Evolutionary conservation across 2,329 filamentous ascomycete genomes (phyloP), one percentile per base, ranked within the genome.

Genomic region (Corniculantispora saksenae): DNA sequence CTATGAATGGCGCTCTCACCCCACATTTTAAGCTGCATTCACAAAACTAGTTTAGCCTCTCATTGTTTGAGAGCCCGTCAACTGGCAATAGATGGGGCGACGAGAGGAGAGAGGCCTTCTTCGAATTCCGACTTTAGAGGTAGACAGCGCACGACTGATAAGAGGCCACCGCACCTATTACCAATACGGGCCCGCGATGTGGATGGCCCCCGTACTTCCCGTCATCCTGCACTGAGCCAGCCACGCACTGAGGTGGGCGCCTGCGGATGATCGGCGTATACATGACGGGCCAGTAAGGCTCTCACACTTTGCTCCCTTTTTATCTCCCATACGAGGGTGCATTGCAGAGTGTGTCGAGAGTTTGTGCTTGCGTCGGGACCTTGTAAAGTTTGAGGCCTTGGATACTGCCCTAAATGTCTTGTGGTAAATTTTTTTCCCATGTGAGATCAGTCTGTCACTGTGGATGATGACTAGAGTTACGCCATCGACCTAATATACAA

Each of bases 21-120:
- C 51, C 61, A 63, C 60, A 63, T 17, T 57, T 63, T 57, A 63
- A 63, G 43, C 51, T 57, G 61, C 9, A 6, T 47, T 23, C 21
- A 29, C 61, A 43, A 50, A 57, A 57, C 29, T n/a, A 45, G 61
- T 19, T 32, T 63, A 63, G 61, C 43, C 29, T 56, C 47, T 53
- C n/a, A n/a, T n/a, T 43, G 12, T 21, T 32, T 32, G 32, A 32
- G 32, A 32, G 47, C 23, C n/a, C n/a, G 23, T 21, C 23, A 27
- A 50, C 19, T 50, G 47, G n/a, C 23, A 27, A 8, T 4, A 50
- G n/a, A 3, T 23, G 47, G 47, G n/a, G 47, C 38, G 17, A 38
- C 8, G 8, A 7, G 45, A 48, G 17, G 17, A 48, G 45, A n/a
- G 45, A 27, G 47, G 43, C 12, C 43, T 15, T 47, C 21, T 47